These are phyloP conservation scores for Aureobasidium musti DNA, from an alignment of 2,329 filamentous ascomycete genomes.

Conservation along the genomic window DNA sequence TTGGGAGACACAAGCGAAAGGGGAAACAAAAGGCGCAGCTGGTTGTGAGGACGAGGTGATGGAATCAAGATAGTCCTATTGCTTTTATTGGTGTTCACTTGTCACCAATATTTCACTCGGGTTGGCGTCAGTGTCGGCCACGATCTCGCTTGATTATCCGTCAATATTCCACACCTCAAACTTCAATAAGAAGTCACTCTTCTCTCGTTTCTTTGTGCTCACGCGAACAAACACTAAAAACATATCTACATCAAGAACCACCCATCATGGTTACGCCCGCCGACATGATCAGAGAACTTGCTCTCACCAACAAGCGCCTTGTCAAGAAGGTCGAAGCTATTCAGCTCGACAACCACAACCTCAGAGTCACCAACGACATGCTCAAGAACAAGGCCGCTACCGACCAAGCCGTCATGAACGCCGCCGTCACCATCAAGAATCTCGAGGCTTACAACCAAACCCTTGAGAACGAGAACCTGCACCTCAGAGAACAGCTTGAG, in stretches of 20 bases:
- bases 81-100: not conserved
- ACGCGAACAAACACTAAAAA: not conserved
- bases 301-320: not conserved
- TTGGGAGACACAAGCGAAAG: not conserved
- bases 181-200: too few species aligned
- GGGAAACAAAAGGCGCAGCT: too few species aligned
- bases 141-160: too few species aligned
- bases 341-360: slow-evolving; percentile 1
- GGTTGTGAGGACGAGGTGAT: too few species aligned
- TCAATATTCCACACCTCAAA: too few species aligned
- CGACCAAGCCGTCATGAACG: slow-evolving; percentile 7
- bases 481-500: not conserved
- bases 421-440: not conserved
- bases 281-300: slow-evolving; percentile 18
- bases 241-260: not conserved
- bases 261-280: slow-evolving; percentile 12
- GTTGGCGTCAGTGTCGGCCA: too few species aligned
- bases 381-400: slow-evolving; percentile 22
- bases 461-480: slow-evolving; percentile 9
- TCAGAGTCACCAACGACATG: slow-evolving; percentile 18
- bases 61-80: too few species aligned
- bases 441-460: slow-evolving; percentile 14
- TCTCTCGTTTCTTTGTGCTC: too few species aligned
- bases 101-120: not conserved
- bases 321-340: not conserved